phyloP scores from a whole-genome alignment of 169 alveolate genomes.

The Plasmodium fragile region DNA sequence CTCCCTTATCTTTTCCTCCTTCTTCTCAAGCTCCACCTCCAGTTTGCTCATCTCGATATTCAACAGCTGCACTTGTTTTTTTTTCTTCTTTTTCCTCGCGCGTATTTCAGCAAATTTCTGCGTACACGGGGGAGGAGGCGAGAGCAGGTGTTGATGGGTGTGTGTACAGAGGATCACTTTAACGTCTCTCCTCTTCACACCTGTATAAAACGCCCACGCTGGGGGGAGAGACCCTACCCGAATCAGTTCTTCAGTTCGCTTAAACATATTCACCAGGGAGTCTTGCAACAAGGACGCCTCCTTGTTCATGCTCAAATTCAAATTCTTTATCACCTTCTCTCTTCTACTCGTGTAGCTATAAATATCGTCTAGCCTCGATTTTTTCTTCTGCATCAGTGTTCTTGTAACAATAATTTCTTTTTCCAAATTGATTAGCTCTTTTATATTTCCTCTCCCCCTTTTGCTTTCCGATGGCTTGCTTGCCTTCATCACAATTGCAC shows the following conservation, averaged over 20 bases:
- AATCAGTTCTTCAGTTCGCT: slow-evolving; percentile 60
- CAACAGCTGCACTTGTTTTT: slow-evolving; percentile 46
- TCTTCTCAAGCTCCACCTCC: slow-evolving; percentile 55
- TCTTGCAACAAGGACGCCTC: slow-evolving; percentile 32
- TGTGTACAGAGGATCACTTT: background rate
- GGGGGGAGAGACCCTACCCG: slow-evolving; percentile 14
- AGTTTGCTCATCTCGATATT: slow-evolving; percentile 71
- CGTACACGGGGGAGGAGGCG: background rate
- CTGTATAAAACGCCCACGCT: background rate
- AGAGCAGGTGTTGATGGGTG: background rate
- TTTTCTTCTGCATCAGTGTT: slow-evolving; percentile 54
- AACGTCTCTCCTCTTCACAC: background rate
- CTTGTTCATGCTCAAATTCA: slow-evolving; percentile 32
- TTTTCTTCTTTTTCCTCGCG: slow-evolving; percentile 47
- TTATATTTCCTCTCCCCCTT: slow-evolving; percentile 42
- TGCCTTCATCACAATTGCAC: background rate
- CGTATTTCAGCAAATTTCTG: slow-evolving; percentile 62
- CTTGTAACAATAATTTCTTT: slow-evolving; percentile 52
- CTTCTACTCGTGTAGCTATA: slow-evolving; percentile 39
- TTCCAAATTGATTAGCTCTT: slow-evolving; percentile 47
- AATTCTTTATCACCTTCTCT: slow-evolving; percentile 32
- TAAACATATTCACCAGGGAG: slow-evolving; percentile 23
- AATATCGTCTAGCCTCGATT: slow-evolving; percentile 28
- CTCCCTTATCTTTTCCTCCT: slow-evolving; percentile 73
- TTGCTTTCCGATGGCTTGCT: slow-evolving; percentile 1